Evolutionary conservation across 2,329 filamentous ascomycete genomes (phyloP), one percentile per base, ranked within the genome.

Genomic region (Talaromyces sp.): DNA sequence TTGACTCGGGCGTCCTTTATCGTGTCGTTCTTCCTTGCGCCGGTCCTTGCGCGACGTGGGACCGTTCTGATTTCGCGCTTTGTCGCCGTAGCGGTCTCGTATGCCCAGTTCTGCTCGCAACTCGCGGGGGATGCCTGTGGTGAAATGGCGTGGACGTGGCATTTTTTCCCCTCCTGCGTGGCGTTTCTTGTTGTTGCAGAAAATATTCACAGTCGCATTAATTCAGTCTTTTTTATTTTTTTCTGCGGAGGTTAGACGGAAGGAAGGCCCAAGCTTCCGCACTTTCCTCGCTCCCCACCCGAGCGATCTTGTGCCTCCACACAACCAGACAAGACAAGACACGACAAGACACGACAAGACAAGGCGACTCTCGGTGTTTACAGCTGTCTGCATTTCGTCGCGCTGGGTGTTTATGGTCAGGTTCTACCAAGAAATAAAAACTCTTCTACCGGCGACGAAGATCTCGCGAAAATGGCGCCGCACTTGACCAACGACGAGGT

Each of bases 1-100:
- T 67, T 63, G 3, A 61, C 62, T 50, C 77, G 29, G 72, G 68
- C 71, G 59, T 84, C 88, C 72, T 86, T 89, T 66, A 84, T 79
- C 24, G 79, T 76, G 58, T 19, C 89, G 81, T 66, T 89, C 85
- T 17, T 82, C 82, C 70, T 87, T 90, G 59, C 89, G 83, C 61
- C 84, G 81, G 58, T 89, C 86, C 76, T 89, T 90, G 65, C 88
- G 81, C 52, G 69, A 65, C 31, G 65, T 63, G 26, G 72, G 67
- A 24, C 69, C 68, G 62, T 69, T 69, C 14, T 65, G 64, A 50
- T 63, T 69, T 53, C 69, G 67, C 62, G 70, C 69, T 63, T 70
- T 71, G 14, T 69, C 68, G 7, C 72, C 71, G 56, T 72, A 71
- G 5, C 64, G 65, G 64, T 75, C 75, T 27, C 66, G 67, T n/a